These are phyloP conservation scores for Gaeumannomyces sp. DNA, from an alignment of 2,329 filamentous ascomycete genomes.

Conservation along the genomic window DNA sequence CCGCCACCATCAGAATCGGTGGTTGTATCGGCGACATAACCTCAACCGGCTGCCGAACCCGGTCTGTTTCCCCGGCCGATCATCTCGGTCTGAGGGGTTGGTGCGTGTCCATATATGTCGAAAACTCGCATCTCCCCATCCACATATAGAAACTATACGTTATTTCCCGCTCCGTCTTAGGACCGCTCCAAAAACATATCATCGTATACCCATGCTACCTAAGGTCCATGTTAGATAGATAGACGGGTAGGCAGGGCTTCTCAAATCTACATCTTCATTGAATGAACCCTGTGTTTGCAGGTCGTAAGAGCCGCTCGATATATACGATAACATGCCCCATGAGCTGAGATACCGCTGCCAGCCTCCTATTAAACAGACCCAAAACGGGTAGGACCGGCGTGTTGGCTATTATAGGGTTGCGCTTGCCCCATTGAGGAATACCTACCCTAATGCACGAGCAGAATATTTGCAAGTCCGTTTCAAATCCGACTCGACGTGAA, in stretches of 20 bases:
- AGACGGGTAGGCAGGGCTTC: no score
- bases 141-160: constrained; percentile 7
- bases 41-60: neutral
- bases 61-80: no score
- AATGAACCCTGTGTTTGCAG: no score
- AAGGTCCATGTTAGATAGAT: no score
- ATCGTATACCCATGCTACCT: neutral
- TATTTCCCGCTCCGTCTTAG: neutral
- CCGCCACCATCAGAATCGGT: constrained; percentile 16
- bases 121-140: neutral
- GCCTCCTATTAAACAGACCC: no score
- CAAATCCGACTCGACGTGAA: no score
- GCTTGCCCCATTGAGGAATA: neutral
- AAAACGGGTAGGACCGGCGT: neutral
- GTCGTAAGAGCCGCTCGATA: no score
- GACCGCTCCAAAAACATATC: neutral
- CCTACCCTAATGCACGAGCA: neutral
- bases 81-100: neutral
- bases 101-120: neutral
- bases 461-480: neutral
- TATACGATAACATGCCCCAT: neutral
- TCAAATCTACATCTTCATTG: no score
- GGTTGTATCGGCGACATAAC: neutral
- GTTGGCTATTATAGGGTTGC: neutral
- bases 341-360: no score